These are phyloP conservation scores for Knoxia roxburghii DNA, from an alignment of 257 asterid species.

Conservation along the genomic window DNA sequence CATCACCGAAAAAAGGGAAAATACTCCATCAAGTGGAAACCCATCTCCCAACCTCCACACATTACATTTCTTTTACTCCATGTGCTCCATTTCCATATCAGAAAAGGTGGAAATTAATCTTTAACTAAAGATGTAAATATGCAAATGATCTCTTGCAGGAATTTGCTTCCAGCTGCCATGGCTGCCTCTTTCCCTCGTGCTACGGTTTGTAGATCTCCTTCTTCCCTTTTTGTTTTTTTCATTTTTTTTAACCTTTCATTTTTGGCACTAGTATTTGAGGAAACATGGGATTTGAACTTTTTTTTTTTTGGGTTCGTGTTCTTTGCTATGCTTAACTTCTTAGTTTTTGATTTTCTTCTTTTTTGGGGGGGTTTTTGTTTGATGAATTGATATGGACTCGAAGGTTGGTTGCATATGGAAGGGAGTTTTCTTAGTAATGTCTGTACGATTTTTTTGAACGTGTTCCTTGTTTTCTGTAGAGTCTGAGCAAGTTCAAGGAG, in stretches of 20 bases:
- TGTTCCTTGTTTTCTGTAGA: neutral
- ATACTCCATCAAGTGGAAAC: neutral
- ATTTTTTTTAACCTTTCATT: no score
- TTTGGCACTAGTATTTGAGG: no score
- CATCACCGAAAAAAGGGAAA: no score
- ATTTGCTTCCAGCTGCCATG: slow-evolving; percentile 17
- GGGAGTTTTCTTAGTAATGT: neutral
- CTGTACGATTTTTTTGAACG: neutral
- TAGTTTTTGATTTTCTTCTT: neutral
- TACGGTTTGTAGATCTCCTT: slow-evolving; percentile 12
- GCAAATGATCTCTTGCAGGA: slow-evolving; percentile 15
- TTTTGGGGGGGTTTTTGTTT: neutral
- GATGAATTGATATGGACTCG: neutral
- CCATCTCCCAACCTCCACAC: neutral
- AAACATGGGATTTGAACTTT: no score
- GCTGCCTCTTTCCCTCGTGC: slow-evolving; percentile 26
- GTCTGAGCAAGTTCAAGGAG: neutral
- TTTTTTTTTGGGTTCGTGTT: neutral
- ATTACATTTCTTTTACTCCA: neutral
- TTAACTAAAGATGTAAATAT: neutral
- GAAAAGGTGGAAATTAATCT: neutral
- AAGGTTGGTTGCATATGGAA: neutral
- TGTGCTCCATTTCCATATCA: neutral
- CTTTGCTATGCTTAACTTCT: neutral
- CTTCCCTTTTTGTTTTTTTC: no score